Evolutionary conservation across 805 yeast species (phyloP), one percentile per base, ranked within the genome.

Genomic region (Martiniozyma abietophila): DNA sequence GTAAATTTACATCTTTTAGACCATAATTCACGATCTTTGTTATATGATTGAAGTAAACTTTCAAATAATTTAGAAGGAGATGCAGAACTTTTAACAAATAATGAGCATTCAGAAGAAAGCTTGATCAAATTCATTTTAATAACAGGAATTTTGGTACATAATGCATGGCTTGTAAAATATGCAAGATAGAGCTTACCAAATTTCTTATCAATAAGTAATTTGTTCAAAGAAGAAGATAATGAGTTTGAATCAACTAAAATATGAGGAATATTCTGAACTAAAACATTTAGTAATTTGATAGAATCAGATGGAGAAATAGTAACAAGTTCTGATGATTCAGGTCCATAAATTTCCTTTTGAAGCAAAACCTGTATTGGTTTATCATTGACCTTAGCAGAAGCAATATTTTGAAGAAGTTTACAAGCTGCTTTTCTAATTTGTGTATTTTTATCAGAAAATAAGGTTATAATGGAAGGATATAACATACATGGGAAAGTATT

Each of bases 91-190:
- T 67, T 65, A 17, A 61, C 51, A 9, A 58, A 52, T 39, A 49
- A 53, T 21, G 59, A 55, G 20, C 59, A 61, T 6, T 60, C 58
- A 14, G 64, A 58, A n/a, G 78, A 53, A 25, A 67, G 45, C n/a
- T 55, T 48, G 39, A 78, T 50, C 4, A 78, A 58, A 19, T 62
- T 58, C 27, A 62, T 54, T 49, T 85, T 81, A 16, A 83, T 62
- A 15, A 58, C 65, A 16, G 81, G 78, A 17, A 76, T 43, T 7
- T 71, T 56, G 17, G 67, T 59, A 7, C 59, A 45, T 25, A 62
- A 52, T 48, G 83, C 80, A 54, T 85, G 92, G 36, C 79, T 74
- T 14, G 80, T 72, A 47, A 84, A 64, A 44, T 77, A 81, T 0
- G 86, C 70, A 35, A 77, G 54, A 29, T 70, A 63, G 5, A 79